phyloP scores from a whole-genome alignment of 1,284 basidiomycete genomes.

The Veloboletus limbatus region DNA sequence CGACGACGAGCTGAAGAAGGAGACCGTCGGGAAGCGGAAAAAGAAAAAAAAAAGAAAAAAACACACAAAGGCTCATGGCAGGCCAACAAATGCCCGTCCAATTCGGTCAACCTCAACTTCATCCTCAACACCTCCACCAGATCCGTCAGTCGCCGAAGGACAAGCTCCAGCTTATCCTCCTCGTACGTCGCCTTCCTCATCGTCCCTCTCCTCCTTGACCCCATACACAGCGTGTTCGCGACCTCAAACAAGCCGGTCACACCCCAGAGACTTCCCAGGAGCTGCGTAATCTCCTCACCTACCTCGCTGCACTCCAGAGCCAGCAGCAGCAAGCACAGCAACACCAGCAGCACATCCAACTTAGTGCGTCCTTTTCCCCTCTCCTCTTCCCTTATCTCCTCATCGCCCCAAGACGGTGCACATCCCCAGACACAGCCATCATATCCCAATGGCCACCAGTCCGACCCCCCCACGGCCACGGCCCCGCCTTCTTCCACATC shows the following conservation, averaged over 20 bases:
- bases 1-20: conserved; percentile 14
- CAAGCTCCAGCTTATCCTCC: conserved; percentile 25
- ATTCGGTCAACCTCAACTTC: conserved; percentile 20
- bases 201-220: not conserved
- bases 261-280: conserved; percentile 33
- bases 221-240: conserved; percentile 26
- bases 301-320: conserved; percentile 26
- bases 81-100: conserved; percentile 29
- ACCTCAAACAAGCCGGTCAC: conserved; percentile 33
- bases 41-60: no score
- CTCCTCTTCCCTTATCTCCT: conserved; percentile 1
- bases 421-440: conserved; percentile 21
- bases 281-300: conserved; percentile 26
- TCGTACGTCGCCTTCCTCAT: conserved; percentile 7
- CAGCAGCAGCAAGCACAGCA: conserved; percentile 32
- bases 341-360: conserved; percentile 28
- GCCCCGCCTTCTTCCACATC: conserved; percentile 7
- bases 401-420: conserved; percentile 23
- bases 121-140: conserved; percentile 14
- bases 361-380: conserved; percentile 26
- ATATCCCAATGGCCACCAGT: conserved; percentile 27
- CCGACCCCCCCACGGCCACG: conserved; percentile 16
- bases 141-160: conserved; percentile 22
- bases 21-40: conserved; percentile 11
- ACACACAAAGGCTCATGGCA: conserved; percentile 30